Conservation (phyloP, 306 rosid genomes). For the Glycyrrhiza uralensis region DNA sequence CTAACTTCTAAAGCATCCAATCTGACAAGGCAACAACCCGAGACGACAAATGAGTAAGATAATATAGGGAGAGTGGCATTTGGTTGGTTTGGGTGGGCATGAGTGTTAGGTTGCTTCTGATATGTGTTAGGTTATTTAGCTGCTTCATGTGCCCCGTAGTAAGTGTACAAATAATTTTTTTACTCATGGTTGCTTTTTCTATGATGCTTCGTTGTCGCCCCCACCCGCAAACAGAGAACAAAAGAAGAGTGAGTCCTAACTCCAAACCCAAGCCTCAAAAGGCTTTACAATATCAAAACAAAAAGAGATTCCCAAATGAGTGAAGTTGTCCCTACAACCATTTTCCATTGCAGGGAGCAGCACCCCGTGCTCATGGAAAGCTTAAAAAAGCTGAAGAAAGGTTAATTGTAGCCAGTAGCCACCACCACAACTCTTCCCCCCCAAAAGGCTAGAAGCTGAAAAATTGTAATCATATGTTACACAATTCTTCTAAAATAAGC, state of each 20-base stretch:
- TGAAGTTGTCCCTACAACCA: constrained; percentile 29
- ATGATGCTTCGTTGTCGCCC: constrained; percentile 16
- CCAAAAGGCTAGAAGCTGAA: constrained; percentile 21
- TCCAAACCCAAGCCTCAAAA: constrained; percentile 19
- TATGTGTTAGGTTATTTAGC: background rate
- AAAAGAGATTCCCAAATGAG: constrained; percentile 20
- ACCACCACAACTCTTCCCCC: constrained; percentile 15
- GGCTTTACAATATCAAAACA: constrained; percentile 27
- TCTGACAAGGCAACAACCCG: background rate
- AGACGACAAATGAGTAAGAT: constrained; percentile 25
- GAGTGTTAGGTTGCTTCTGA: background rate
- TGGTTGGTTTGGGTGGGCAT: background rate
- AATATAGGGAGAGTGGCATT: background rate
- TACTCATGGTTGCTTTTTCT: background rate
- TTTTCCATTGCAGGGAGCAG: constrained; percentile 4
- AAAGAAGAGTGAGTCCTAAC: background rate
- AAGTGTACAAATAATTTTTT: background rate
- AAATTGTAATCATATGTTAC: constrained; percentile 4
- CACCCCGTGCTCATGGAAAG: constrained; percentile 39
- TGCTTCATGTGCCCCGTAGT: constrained; percentile 25
- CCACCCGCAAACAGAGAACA: background rate
- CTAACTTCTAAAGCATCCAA: background rate
- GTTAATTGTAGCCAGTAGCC: constrained; percentile 16
- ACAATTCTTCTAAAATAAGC: background rate
- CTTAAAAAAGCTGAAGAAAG: constrained; percentile 14